phyloP scores from a whole-genome alignment of 169 alveolate genomes.

The Cyclospora cayetanensis region DNA sequence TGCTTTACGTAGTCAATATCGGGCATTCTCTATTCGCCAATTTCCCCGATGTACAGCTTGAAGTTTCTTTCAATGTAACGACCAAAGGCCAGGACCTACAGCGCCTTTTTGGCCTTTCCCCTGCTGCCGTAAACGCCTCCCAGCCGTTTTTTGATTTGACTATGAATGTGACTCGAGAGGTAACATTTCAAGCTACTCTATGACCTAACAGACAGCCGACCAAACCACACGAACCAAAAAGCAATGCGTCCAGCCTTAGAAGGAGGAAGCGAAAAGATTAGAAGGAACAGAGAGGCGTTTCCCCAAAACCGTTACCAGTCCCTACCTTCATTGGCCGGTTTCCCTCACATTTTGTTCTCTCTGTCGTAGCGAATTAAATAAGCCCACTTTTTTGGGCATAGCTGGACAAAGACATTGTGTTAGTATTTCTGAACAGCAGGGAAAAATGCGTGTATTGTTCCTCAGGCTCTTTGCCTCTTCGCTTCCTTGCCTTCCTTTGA shows the following conservation, averaged over 20 bases:
- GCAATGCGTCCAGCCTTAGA: too few relatives aligned
- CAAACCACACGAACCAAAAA: too few relatives aligned
- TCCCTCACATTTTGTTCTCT: background rate
- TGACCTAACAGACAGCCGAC: background rate
- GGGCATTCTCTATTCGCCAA: too few relatives aligned
- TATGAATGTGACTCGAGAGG: constrained; percentile 35
- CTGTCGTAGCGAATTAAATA: too few relatives aligned
- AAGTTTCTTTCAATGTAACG: background rate
- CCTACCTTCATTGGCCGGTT: background rate
- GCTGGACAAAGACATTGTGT: background rate
- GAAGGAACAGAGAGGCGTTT: background rate
- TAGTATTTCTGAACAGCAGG: background rate
- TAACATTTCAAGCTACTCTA: background rate
- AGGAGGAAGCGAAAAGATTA: too few relatives aligned
- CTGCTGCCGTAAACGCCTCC: background rate
- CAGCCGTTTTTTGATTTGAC: constrained; percentile 59
- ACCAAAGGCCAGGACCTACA: constrained; percentile 25
- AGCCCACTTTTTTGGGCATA: background rate
- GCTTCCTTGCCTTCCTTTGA: background rate
- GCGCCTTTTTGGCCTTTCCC: constrained; percentile 50
- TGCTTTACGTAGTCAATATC: too few relatives aligned
- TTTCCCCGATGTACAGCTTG: too few relatives aligned
- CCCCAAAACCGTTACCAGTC: background rate
- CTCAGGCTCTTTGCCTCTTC: constrained; percentile 8
- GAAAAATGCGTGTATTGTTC: background rate